Conservation (phyloP, 1,284 basidiomycete genomes). For the Irpex lacteus region DNA sequence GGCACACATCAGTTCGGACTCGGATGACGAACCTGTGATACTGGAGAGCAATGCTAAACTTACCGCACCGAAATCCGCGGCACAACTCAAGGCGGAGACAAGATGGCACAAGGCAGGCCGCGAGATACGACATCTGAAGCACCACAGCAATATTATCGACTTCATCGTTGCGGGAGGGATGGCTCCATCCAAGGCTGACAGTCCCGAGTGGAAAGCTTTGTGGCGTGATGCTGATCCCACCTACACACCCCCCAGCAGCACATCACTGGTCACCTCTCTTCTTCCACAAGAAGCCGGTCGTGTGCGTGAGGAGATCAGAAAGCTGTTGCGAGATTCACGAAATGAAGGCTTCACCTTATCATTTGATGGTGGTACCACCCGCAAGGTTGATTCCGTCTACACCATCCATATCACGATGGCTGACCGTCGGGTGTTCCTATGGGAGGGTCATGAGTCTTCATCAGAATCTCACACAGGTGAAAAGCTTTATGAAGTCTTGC, state of each 20-base stretch:
- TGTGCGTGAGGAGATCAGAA: not conserved
- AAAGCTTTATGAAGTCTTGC: constrained; percentile 9
- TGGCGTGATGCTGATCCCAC: not conserved
- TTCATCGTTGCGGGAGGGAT: not conserved
- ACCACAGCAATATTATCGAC: not conserved
- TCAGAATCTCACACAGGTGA: constrained; percentile 10
- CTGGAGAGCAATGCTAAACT: not conserved
- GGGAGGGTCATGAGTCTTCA: constrained; percentile 28
- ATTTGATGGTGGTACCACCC: constrained; percentile 30
- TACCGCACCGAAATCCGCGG: not conserved
- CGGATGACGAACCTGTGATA: not conserved
- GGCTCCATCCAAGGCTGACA: not conserved
- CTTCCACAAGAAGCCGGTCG: not conserved
- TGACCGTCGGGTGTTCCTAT: constrained; percentile 21
- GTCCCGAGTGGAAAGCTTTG: not conserved
- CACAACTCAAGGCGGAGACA: not conserved
- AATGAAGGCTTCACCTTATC: constrained; percentile 21
- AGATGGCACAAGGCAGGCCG: not conserved
- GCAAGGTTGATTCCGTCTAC: constrained; percentile 24
- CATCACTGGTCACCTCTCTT: not conserved
- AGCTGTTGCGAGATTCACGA: not conserved
- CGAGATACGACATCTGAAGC: not conserved
- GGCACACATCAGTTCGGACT: not conserved
- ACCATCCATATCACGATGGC: constrained; percentile 30
- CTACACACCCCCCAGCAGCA: not conserved